Base-by-base conservation (phyloP, 2,329 filamentous ascomycete species). In the Trichophyton benhamiae region DNA sequence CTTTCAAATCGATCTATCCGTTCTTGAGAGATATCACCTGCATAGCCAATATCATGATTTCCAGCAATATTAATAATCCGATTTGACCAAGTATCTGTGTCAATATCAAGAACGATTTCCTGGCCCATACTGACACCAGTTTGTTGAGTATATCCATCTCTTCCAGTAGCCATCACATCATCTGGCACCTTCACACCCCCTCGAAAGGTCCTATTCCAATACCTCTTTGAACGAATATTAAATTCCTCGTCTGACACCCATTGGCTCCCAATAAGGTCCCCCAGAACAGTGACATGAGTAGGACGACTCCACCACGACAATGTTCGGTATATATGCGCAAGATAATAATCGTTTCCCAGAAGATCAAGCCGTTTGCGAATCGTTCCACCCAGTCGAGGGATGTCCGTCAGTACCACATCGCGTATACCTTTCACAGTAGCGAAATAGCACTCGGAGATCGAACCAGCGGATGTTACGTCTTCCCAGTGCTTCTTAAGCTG, bases 31-130 rank as follows among this genome's bases (percentile, higher is more conserved):
- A 97, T 81, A 72, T 99, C 94, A 2, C 94, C 94, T 0, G 91
- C 90, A 72, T 99, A 99, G 38, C 94, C 94, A 69, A 99, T 86
- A 72, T 99, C 94, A 71, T 99, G 94, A 70, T 99, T 99, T 1
- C 94, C 94, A 0, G 86, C 91, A 27, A 97, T 84, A 67, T 96
- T 95, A 71, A 99, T 90, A 65, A 96, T 80, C 61, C 87, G 83
- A 46, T 78, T 81, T n/a, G 79, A 75, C 94, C 94, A 97, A 1
- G 75, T 73, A 62, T 82, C 78, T 55, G 65, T 65, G 1, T 76
- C 75, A 25, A 81, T 68, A 0, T 59, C 44, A 4, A 49, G 15
- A n/a, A 22, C 33, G 33, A 59, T 22, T 57, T 66, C 68, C 59
- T 65, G 63, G 13, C 65, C 17, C 20, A 20, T 20, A 9, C 44